phyloP scores from a whole-genome alignment of 73 alveolate species.

The Tetrahymena elliotti region DNA sequence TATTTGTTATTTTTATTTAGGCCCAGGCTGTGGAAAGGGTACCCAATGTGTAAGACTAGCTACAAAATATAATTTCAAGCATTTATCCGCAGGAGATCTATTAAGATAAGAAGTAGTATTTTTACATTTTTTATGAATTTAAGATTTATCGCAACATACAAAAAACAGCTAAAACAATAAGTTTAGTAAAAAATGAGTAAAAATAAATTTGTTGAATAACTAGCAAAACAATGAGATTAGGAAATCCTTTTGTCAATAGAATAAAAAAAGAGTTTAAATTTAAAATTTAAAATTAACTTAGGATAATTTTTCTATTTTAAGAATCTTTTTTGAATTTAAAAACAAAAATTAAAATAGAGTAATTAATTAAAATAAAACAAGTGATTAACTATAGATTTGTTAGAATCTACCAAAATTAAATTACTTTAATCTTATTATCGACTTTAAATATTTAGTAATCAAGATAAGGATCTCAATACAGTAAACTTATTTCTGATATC shows the following conservation, averaged over 20 bases:
- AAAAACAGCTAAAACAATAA: slow-evolving; percentile 43
- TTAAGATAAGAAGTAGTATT: slow-evolving; percentile 59
- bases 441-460: too few species aligned
- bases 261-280: too few species aligned
- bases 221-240: too few species aligned
- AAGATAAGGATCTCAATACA: slow-evolving; percentile 3
- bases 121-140: not conserved
- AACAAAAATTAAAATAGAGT: not conserved
- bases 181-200: too few species aligned
- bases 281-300: too few species aligned
- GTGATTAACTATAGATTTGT: too few species aligned
- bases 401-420: too few species aligned
- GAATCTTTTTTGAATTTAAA: not conserved
- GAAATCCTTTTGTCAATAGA: not conserved
- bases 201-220: too few species aligned
- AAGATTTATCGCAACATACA: too few species aligned
- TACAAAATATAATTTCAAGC: slow-evolving; percentile 46
- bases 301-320: not conserved
- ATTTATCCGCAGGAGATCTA: slow-evolving; percentile 71
- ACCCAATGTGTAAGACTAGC: slow-evolving; percentile 64
- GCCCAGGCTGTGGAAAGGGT: slow-evolving; percentile 78
- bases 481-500: slow-evolving; percentile 54
- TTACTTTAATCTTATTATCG: too few species aligned
- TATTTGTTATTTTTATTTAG: not conserved
- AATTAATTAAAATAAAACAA: not conserved